Evolutionary conservation across 2,329 filamentous ascomycete genomes (phyloP), one percentile per base, ranked within the genome.

Genomic region (Colletotrichum destructivum): DNA sequence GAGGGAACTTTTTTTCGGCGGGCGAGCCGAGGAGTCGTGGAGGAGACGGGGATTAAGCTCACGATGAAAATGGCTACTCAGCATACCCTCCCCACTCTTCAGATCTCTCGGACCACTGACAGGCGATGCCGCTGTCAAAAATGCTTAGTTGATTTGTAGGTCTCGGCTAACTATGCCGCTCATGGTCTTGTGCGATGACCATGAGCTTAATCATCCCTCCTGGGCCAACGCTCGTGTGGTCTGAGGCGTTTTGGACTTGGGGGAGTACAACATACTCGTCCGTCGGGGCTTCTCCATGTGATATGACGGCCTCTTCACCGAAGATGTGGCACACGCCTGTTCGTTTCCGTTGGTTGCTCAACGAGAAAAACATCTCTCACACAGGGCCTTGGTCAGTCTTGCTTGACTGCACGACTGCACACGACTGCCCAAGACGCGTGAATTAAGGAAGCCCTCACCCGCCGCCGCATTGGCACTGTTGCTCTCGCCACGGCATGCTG

Each of bases 101-200:
- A 62, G 62, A 61, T 71, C 55, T 62, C 26, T 49, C 44, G 5
- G 18, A 11, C 63, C 68, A 66, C 12, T 66, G n/a, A 69, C 4
- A 21, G 23, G 35, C 21, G 38, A 26, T 23, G 16, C 3, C 26
- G 35, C 18, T 18, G 62, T 46, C 44, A 44, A 59, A 47, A 18
- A 16, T 26, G 21, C 44, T 4, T 60, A 16, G 21, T n/a, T 23
- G 26, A 44, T 55, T 51, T 21, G 31, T 51, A 49, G 49, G 23
- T 51, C 15, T 18, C 52, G 67, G 67, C 54, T 69, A 66, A 40
- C 8, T 66, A 3, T 69, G 47, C 67, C 62, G 38, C 18, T 47
- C 56, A 46, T 52, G 46, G 35, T 46, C 42, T 31, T 57, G 44
- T 35, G 35, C 26, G 18, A 52, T 13, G 15, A 16, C 26, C 42